phyloP scores from a whole-genome alignment of 345 rosid species.

The Mangifera indica region DNA sequence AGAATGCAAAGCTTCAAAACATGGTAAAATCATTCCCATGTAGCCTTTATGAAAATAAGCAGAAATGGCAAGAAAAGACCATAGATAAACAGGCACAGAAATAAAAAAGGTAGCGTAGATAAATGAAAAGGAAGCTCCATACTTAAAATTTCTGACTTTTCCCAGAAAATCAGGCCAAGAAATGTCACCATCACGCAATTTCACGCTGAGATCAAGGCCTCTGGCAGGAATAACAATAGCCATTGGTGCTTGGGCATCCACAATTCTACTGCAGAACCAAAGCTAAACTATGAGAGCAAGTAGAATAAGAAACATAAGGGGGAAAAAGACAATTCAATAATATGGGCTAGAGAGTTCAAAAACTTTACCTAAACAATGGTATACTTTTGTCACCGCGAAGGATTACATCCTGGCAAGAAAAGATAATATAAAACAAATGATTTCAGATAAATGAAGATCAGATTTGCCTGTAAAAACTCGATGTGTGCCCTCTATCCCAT shows the following conservation, averaged over 20 bases:
- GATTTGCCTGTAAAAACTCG: background rate
- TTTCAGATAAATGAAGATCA: background rate
- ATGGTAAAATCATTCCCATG: background rate
- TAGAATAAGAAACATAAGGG: background rate
- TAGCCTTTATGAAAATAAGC: background rate
- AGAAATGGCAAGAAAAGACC: background rate
- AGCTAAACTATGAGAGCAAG: conserved; percentile 33
- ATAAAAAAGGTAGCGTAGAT: conserved; percentile 8
- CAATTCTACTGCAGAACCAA: conserved; percentile 74
- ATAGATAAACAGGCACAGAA: background rate
- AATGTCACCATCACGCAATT: conserved; percentile 73
- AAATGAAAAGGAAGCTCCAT: conserved; percentile 15
- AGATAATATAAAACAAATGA: conserved; percentile 13
- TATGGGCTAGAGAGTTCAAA: conserved; percentile 14
- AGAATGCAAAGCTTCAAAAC: background rate
- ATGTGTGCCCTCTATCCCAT: too few relatives aligned
- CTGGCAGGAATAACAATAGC: conserved; percentile 71
- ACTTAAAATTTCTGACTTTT: conserved; percentile 57
- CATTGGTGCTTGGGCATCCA: conserved; percentile 82
- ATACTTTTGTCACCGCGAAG: conserved; percentile 83
- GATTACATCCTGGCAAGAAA: conserved; percentile 62
- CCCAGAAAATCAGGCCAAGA: conserved; percentile 75
- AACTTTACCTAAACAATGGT: conserved; percentile 87
- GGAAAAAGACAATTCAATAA: conserved; percentile 13
- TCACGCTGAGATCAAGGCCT: conserved; percentile 45